phyloP scores from a whole-genome alignment of 164 flowering plant species.

The Stephania cephalantha region DNA sequence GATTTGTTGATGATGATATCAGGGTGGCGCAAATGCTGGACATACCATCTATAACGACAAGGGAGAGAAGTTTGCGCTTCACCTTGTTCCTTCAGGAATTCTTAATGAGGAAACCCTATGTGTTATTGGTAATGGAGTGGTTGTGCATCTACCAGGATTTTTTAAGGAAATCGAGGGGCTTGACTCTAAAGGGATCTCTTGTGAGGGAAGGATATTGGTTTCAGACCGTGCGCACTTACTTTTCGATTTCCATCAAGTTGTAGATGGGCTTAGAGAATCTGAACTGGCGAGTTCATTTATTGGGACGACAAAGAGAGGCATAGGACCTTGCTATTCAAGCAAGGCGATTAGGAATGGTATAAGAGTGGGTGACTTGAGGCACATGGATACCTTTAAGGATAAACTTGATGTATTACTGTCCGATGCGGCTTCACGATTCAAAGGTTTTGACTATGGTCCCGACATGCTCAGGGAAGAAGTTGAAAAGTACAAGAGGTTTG shows the following conservation, averaged over 20 bases:
- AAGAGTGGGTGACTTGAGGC: conserved; percentile 86
- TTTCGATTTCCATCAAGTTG: conserved; percentile 85
- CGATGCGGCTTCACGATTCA: conserved; percentile 82
- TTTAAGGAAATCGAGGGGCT: conserved; percentile 84
- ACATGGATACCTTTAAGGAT: conserved; percentile 87
- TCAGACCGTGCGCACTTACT: conserved; percentile 93
- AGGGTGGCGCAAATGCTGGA: conserved; percentile 99
- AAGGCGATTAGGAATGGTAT: conserved; percentile 85
- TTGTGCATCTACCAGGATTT: conserved; percentile 83
- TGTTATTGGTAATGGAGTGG: conserved; percentile 96
- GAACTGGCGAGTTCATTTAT: conserved; percentile 89
- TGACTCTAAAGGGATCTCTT: conserved; percentile 79
- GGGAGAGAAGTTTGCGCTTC: conserved; percentile 96
- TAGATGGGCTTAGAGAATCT: conserved; percentile 86
- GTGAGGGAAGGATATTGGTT: conserved; percentile 78
- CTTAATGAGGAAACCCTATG: conserved; percentile 86
- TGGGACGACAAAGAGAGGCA: conserved; percentile 94
- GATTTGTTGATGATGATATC: conserved; percentile 16
- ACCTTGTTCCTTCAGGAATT: conserved; percentile 96
- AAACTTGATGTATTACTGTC: conserved; percentile 78
- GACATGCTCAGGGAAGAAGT: conserved; percentile 80
- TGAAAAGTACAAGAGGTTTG: conserved; percentile 68
- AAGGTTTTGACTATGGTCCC: conserved; percentile 52
- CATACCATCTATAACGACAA: conserved; percentile 90
- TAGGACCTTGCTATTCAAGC: conserved; percentile 91